These are phyloP conservation scores for Fraxinus sp. DNA, from an alignment of 305 asterid genomes.

Conservation along the genomic window DNA sequence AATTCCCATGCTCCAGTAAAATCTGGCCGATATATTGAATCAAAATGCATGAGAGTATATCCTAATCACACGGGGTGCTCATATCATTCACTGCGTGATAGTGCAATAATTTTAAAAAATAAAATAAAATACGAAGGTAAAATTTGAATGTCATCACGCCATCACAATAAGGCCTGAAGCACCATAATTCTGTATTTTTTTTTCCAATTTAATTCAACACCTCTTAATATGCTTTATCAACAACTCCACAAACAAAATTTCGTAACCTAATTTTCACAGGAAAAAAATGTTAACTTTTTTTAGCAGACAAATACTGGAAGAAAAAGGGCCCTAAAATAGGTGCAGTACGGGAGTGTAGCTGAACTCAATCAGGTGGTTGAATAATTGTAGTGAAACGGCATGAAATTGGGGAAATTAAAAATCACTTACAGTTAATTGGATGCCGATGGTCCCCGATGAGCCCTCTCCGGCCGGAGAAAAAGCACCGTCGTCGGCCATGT, in stretches of 20 bases:
- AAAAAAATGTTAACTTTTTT: background rate
- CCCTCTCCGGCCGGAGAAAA: slow-evolving; percentile 45
- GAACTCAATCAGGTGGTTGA: slow-evolving; percentile 28
- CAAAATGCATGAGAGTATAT: background rate
- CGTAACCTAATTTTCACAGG: background rate
- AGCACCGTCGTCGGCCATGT: slow-evolving; percentile 49
- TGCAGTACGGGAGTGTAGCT: slow-evolving; percentile 21
- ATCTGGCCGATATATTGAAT: background rate
- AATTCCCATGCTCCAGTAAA: background rate
- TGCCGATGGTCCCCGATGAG: slow-evolving; percentile 41
- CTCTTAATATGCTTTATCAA: background rate
- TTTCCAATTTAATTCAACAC: background rate
- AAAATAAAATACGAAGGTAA: background rate
- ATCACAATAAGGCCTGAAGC: background rate
- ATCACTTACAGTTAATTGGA: slow-evolving; percentile 48
- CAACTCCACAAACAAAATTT: background rate
- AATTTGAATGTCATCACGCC: background rate
- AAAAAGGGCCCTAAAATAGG: background rate
- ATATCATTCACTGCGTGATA: background rate
- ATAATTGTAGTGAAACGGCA: slow-evolving; percentile 14
- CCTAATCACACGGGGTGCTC: background rate
- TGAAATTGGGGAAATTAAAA: background rate
- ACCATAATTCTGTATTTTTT: slow-evolving; percentile 7
- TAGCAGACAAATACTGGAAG: background rate
- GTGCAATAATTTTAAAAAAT: background rate